Evolutionary conservation across 1,284 basidiomycete genomes (phyloP).

Genomic region (Boletus mariae): DNA sequence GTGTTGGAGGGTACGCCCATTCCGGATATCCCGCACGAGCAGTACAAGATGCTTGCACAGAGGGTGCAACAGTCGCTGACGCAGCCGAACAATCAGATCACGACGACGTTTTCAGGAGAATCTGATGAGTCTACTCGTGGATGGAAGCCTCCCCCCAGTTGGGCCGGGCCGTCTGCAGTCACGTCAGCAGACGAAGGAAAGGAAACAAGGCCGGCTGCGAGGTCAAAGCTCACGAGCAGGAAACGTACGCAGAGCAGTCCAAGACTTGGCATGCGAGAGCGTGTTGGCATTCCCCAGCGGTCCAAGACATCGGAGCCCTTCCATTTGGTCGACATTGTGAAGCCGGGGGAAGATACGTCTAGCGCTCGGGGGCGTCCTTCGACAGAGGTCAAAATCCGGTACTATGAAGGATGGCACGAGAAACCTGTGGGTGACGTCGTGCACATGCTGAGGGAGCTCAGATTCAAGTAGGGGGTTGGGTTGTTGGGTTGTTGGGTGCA

Average conservation of each 20-base stretch:
- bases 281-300: not conserved
- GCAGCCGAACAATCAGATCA: slow-evolving; percentile 1
- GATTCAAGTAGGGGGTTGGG: slow-evolving; percentile 8
- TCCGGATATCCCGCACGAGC: not conserved
- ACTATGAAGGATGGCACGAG: slow-evolving; percentile 23
- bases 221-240: not conserved
- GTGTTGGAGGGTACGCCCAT: not conserved
- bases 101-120: slow-evolving; percentile 1
- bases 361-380: not conserved
- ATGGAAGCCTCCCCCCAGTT: slow-evolving; percentile 25
- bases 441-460: slow-evolving; percentile 26
- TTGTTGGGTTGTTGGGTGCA: not conserved
- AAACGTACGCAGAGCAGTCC: not conserved
- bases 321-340: not conserved
- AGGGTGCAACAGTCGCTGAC: not conserved
- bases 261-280: not conserved
- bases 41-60: not conserved
- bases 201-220: not conserved
- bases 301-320: not conserved
- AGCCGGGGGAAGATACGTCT: not conserved
- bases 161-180: slow-evolving; percentile 11
- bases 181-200: not conserved
- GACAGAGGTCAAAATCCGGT: slow-evolving; percentile 15
- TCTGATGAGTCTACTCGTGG: slow-evolving; percentile 3
- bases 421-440: slow-evolving; percentile 27